phyloP scores from a whole-genome alignment of 768 basidiomycete species.

The Chalciporus chontae region DNA sequence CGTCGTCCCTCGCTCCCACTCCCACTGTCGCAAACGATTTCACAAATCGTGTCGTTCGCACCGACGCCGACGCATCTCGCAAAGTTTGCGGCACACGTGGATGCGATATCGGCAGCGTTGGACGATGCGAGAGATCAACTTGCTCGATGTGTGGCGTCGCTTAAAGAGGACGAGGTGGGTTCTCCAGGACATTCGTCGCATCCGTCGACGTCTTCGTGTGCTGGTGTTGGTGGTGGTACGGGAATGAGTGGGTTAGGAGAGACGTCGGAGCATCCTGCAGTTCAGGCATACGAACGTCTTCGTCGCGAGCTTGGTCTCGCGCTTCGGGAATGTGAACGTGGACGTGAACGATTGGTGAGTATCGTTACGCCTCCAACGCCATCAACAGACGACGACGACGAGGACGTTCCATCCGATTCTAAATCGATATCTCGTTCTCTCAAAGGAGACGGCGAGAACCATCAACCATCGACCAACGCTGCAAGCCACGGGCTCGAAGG shows the following conservation, averaged over 20 bases:
- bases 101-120: conserved; percentile 63
- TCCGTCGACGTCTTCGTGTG: conserved; percentile 18
- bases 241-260: background rate
- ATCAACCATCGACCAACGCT: background rate
- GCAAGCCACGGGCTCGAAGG: background rate
- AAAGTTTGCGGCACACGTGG: conserved; percentile 71
- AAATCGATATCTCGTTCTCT: no score
- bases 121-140: conserved; percentile 70
- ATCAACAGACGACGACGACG: conserved; percentile 37
- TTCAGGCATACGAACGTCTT: conserved; percentile 72
- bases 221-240: background rate
- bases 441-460: no score
- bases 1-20: conserved; percentile 8
- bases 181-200: conserved; percentile 21
- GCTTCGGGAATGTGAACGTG: conserved; percentile 78
- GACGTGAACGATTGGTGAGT: conserved; percentile 59
- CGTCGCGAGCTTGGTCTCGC: conserved; percentile 76
- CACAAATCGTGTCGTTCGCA: conserved; percentile 51
- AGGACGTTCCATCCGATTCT: conserved; percentile 38
- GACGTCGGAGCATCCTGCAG: conserved; percentile 41
- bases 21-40: conserved; percentile 12
- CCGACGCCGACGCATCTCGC: conserved; percentile 68
- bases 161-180: conserved; percentile 40
- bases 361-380: conserved; percentile 46
- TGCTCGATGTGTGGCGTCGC: conserved; percentile 54